Evolutionary conservation across 1,139 yeast genomes (phyloP).

Genomic region (Eremothecium coryli): DNA sequence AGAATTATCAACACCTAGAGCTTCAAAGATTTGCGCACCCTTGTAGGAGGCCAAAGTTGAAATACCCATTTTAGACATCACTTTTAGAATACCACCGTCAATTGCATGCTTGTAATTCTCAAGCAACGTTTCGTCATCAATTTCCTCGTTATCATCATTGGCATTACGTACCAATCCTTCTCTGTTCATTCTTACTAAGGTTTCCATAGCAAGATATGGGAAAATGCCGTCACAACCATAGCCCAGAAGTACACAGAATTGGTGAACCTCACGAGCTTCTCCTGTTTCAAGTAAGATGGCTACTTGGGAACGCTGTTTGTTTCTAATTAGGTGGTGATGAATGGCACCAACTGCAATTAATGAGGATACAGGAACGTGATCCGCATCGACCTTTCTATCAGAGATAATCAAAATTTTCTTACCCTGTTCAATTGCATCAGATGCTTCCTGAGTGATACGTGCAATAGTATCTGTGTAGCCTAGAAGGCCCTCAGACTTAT

Average conservation of each 20-base stretch:
- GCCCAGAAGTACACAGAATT: slow-evolving; percentile 86
- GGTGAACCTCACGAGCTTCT: slow-evolving; percentile 97
- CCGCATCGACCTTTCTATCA: slow-evolving; percentile 53
- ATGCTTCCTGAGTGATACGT: slow-evolving; percentile 79
- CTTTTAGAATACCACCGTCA: slow-evolving; percentile 88
- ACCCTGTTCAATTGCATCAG: slow-evolving; percentile 69
- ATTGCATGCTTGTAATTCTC: slow-evolving; percentile 73
- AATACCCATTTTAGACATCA: slow-evolving; percentile 99
- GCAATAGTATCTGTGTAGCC: slow-evolving; percentile 85
- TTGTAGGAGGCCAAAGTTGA: slow-evolving; percentile 94
- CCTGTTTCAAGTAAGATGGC: slow-evolving; percentile 89
- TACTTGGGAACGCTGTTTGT: slow-evolving; percentile 92
- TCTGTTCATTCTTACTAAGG: slow-evolving; percentile 71
- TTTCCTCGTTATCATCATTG: slow-evolving; percentile 28
- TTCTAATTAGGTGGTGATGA: slow-evolving; percentile 92
- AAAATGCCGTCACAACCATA: slow-evolving; percentile 96
- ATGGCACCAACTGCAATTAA: slow-evolving; percentile 94
- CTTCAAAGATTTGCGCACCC: slow-evolving; percentile 98
- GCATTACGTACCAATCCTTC: slow-evolving; percentile 66
- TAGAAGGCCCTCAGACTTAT: slow-evolving; percentile 66
- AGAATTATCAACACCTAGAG: slow-evolving; percentile 88
- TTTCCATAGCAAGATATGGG: slow-evolving; percentile 90
- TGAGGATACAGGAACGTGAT: slow-evolving; percentile 76
- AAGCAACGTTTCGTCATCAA: slow-evolving; percentile 52
- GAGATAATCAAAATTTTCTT: slow-evolving; percentile 68